These are phyloP conservation scores for Gynandropsis gynandra DNA, from an alignment of 345 rosid species.

Conservation along the genomic window DNA sequence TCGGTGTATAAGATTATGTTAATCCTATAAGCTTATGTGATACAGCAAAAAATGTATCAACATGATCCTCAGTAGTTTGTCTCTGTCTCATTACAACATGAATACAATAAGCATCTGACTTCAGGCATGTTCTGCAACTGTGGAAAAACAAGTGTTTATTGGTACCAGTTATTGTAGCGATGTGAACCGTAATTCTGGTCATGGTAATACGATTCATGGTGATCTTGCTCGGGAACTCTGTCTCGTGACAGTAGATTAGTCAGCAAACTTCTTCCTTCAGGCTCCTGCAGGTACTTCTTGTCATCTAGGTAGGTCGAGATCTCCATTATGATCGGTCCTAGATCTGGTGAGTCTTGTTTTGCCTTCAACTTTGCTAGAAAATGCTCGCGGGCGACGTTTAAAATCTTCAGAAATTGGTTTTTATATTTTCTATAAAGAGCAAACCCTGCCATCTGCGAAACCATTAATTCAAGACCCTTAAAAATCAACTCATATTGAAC, in stretches of 20 bases:
- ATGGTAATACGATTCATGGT: conserved; percentile 21
- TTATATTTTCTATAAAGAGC: conserved; percentile 53
- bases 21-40: too few species aligned
- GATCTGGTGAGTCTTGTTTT: conserved; percentile 36
- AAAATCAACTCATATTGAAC: neutral
- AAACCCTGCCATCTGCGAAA: conserved; percentile 68
- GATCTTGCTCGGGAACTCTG: conserved; percentile 30
- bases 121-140: neutral
- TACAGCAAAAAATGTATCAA: too few species aligned
- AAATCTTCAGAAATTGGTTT: conserved; percentile 59
- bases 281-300: conserved; percentile 47
- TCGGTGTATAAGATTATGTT: too few species aligned
- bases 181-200: conserved; percentile 9
- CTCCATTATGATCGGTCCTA: conserved; percentile 34
- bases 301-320: conserved; percentile 60
- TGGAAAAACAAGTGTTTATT: neutral
- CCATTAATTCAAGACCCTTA: neutral
- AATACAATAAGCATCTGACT: too few species aligned
- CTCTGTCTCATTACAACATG: too few species aligned
- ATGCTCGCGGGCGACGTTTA: conserved; percentile 45
- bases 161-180: conserved; percentile 7
- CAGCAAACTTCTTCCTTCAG: conserved; percentile 55
- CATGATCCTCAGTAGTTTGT: neutral
- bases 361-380: conserved; percentile 46
- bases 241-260: conserved; percentile 34